A percentile compares a stretch with the other conserved stretches of the same genome.
Evolutionary conservation across 768 basidiomycete species (phyloP).

Genomic region (Leucosporidium scottii): DNA sequence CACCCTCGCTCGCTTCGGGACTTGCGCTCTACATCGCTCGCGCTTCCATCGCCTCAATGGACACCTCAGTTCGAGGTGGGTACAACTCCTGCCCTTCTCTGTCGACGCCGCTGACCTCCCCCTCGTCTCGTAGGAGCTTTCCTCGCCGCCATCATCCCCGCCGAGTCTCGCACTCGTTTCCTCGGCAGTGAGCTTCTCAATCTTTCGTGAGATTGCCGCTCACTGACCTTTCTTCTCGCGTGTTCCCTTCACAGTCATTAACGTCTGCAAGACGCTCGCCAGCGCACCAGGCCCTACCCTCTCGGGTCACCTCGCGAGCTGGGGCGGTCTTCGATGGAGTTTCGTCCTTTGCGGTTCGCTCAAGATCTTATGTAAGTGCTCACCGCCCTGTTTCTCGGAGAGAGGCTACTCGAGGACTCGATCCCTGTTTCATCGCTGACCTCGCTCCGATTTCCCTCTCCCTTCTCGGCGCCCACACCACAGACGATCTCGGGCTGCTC

Average conservation of each 20-base stretch:
- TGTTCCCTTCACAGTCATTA: slow-evolving; percentile 12
- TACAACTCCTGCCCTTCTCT: too few species aligned
- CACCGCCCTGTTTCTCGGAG: too few species aligned
- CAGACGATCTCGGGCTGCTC: too few species aligned
- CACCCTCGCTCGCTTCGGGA: slow-evolving; percentile 6
- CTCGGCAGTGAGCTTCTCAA: slow-evolving; percentile 12
- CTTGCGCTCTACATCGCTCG: slow-evolving; percentile 17
- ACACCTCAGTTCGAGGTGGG: slow-evolving; percentile 19
- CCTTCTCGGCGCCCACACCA: too few species aligned
- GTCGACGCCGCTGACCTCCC: not conserved
- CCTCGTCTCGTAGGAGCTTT: slow-evolving; percentile 11
- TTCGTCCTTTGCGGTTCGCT: slow-evolving; percentile 17
- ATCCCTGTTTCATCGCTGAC: too few species aligned
- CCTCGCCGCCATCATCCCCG: slow-evolving; percentile 24
- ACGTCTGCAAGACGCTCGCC: slow-evolving; percentile 29
- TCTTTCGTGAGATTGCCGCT: too few species aligned
- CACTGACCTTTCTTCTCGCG: not conserved
- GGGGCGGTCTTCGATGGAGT: slow-evolving; percentile 6
- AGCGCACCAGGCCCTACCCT: slow-evolving; percentile 19
- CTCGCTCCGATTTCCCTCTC: too few species aligned
- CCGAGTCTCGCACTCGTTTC: slow-evolving; percentile 16
- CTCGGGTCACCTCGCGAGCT: slow-evolving; percentile 6
- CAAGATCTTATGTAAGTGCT: slow-evolving; percentile 18
- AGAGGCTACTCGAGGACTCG: too few species aligned
- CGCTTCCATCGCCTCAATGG: slow-evolving; percentile 13